Base-by-base conservation (phyloP, 352 stramenopile genomes). In the Pythium phragmiticola region DNA sequence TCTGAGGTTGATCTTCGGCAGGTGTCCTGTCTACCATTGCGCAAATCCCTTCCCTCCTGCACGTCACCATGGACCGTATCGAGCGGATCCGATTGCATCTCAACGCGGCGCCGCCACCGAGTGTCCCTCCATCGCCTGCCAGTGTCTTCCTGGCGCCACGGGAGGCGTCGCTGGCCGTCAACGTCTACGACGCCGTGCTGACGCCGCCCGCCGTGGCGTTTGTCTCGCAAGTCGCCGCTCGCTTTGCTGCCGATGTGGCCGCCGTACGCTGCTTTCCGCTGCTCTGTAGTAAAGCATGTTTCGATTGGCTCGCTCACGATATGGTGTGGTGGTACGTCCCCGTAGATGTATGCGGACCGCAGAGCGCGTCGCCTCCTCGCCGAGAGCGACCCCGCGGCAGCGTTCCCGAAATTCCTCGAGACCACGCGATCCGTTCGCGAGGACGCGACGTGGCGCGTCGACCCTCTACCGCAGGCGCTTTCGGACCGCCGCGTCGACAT, bases 401-500 rank as follows among this genome's bases (percentile, higher is more conserved):
- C 26, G 62, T 83, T 89, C 48, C 93, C 93, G n/a, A 75, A 84
- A 48, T 99, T 98, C 70, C 66, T 93, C 21, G 57, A 75, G 4
- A 70, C 82, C 33, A 96, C 84, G 30, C 74, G 74, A 28, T 66
- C 75, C 43, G 85, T 94, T 51, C 80, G 88, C 23, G 73, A 92
- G 33, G 80, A 89, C 51, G 16, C 66, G 14, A 73, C 57, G 28
- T 94, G 87, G 87, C 72, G 59, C 36, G 66, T 92, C 19, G 82
- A 86, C 33, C 63, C 74, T 2, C 72, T 89, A 36, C 92, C 92
- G 4, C 57, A 57, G 7, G 81, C 84, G 58, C 76, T 98, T 16
- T 69, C 80, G 41, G 92, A 98, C 66, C 88, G 96, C 51, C 84
- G 94, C 30, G 94, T 99, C 11, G 96, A 98, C 74, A 98, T 98